Base-by-base conservation (phyloP, 176 grass and related monocot species). In the Canna indica region DNA sequence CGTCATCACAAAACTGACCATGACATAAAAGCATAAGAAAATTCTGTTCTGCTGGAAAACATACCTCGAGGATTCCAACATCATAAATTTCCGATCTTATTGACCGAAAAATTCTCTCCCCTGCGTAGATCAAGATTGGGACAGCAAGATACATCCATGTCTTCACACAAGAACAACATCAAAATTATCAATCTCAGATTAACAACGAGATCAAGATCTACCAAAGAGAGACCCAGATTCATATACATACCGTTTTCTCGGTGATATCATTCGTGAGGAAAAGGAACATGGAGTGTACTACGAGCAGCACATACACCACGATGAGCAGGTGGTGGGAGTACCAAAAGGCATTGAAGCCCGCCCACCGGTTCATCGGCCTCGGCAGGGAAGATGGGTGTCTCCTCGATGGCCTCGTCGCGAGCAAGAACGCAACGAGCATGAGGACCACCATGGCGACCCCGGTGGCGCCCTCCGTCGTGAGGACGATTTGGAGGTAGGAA, bases 91-190 rank as follows among this genome's bases (percentile, higher is more conserved):
- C 74, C 70, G 88, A 91, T 47, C 84, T 78, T 74, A 87, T 30
- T 20, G 74, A 77, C 69, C 83, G 72, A 74, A 74, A 81, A 7
- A 86, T 36, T 28, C 84, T 31, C 54, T 91, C 88, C 63, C 78
- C 78, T 12, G 80, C 27, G 54, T 87, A 87, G 25, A 91, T 87
- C 33, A 87, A 20, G 24, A 91, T 71, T 7, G 88, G 84, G 71
- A 91, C 54, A 1, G 73, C 75, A 25, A 91, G 59, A 38, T 91
- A 91, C 78, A 91, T 86, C 88, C 88, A 91, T 45, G 88, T 91
- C 88, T 91, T 70, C 25, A 41, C 69, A 56, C 24, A 61, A 31
- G 34, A 75, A 48, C 50, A 75, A 69, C 58, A 35, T 26, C n/a
- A 20, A 44, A 73, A 10, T 14, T 2, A 61, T 73, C 54, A 41